Percentiles rank a stretch among this genome's conserved stretches.
Evolutionary conservation across 495 filamentous ascomycete genomes (phyloP).

Genomic region (Hypoxylon subgilvum): DNA sequence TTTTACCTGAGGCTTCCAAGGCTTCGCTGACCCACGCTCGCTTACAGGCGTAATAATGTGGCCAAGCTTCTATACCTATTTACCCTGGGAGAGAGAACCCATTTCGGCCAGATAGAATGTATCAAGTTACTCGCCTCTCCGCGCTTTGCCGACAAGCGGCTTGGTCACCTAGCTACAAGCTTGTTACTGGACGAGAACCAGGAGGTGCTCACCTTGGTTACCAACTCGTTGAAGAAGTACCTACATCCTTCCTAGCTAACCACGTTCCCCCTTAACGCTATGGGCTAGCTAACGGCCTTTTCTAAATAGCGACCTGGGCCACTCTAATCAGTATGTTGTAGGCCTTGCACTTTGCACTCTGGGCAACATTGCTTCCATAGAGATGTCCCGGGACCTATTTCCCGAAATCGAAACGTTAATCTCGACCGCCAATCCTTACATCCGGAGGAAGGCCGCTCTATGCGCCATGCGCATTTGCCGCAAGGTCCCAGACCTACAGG

Average conservation of each 20-base stretch:
- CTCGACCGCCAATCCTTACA: constrained; percentile 93
- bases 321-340: constrained; percentile 98
- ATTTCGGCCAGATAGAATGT: constrained; percentile 99
- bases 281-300: constrained; percentile 41
- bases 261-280: neutral
- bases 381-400: constrained; percentile 99
- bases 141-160: constrained; percentile 94
- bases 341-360: constrained; percentile 93
- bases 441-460: constrained; percentile 94
- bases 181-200: constrained; percentile 96
- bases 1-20: no score
- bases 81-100: constrained; percentile 95
- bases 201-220: constrained; percentile 94
- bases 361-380: constrained; percentile 94
- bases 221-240: constrained; percentile 96
- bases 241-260: no score
- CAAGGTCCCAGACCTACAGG: constrained; percentile 95
- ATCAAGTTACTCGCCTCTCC: constrained; percentile 95
- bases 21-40: constrained; percentile 13
- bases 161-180: constrained; percentile 97
- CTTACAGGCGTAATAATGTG: constrained; percentile 90
- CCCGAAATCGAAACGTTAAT: constrained; percentile 89
- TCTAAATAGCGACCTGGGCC: constrained; percentile 78
- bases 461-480: constrained; percentile 99
- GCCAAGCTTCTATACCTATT: constrained; percentile 98